Evolutionary conservation across 2,329 filamentous ascomycete species (phyloP), one percentile per base, ranked within the genome.

Genomic region (Aureobasidium sp.): DNA sequence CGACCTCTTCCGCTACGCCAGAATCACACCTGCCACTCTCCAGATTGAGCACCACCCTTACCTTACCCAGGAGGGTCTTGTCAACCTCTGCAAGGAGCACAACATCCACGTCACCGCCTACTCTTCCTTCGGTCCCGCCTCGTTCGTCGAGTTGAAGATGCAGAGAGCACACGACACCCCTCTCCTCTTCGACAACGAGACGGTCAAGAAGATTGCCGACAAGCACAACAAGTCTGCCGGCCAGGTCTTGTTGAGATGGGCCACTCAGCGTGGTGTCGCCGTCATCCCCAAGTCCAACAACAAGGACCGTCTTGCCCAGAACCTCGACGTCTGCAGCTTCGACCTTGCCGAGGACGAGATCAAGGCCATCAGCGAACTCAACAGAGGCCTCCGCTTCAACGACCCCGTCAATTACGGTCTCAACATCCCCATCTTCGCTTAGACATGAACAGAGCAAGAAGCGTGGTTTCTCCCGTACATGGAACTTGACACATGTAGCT

Each of bases 21-120:
- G 79, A 63, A 80, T 89, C 70, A 77, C 77, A 39, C 86, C 88
- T 7, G 85, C 87, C 34, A 84, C 85, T 35, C 83, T 93, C 56
- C 89, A 94, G 77, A 84, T 94, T 70, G 88, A 94, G 77, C 87
- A 91, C 74, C 89, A 94, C 78, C 88, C 88, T 22, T 93, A 90
- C 78, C 80, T 91, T 55, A 84, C 86, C 57, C 88, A 94, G 77
- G 70, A 75, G 56, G 78, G 82, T 51, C 79, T 94, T 49, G 68
- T 93, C 63, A 74, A 80, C 63, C 80, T 88, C 48, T 85, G 84
- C 62, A 77, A 85, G 74, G 71, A 74, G 51, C 78, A 89, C 72
- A 80, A 81, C 56, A 84, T 94, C 62, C 76, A 77, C 60, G 78
- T 94, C 54, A 93, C 88, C 3, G 88, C 86, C 47, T 94, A 93